Evolutionary conservation across 495 filamentous ascomycete species (phyloP), one percentile per base, ranked within the genome.

Genomic region (Umbilicaria muhlenbergii): DNA sequence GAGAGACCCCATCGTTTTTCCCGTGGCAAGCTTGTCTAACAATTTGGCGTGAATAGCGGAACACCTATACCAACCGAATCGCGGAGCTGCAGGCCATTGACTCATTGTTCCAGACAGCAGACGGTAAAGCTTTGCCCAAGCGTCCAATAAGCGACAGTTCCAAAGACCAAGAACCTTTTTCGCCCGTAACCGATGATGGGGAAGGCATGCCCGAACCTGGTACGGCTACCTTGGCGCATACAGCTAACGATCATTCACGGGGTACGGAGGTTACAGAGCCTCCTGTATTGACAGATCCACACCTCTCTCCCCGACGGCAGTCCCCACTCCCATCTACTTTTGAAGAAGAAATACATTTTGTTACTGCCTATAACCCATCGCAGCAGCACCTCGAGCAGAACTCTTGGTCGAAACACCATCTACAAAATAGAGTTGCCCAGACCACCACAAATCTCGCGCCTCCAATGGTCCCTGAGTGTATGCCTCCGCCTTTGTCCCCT

Each of bases 61-160:
- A 80, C 46, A 94, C 89, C 2, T 96, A 98, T 59, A 82, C 78
- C 42, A 83, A 75, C 41, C 80, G 91, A 43, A 89, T 96, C 41
- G 75, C 74, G 28, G 89, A 98, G 53, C 70, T 98, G 12, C 73
- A 77, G 52, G 74, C 75, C 19, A 68, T 86, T 51, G 73, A 81
- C 24, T 71, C 78, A 10, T 60, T 68, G 13, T 67, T 77, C 42
- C 60, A 70, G 34, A 46, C 61, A 38, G 53, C 66, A 32, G 71
- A 76, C 48, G 72, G 71, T 24, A 88, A 86, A 53, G 80, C 79
- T 31, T 65, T 94, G 13, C 89, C 89, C 11, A 70, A 77, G 33
- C 70, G 86, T 24, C 91, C 91, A 10, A 70, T 78, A 40, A 84
- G 80, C 52, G 78, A 81, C 42, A 78, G 71, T 32, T 68, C 63